phyloP scores from a whole-genome alignment of 2,329 filamentous ascomycete genomes.

The Trichoderma simmonsii region DNA sequence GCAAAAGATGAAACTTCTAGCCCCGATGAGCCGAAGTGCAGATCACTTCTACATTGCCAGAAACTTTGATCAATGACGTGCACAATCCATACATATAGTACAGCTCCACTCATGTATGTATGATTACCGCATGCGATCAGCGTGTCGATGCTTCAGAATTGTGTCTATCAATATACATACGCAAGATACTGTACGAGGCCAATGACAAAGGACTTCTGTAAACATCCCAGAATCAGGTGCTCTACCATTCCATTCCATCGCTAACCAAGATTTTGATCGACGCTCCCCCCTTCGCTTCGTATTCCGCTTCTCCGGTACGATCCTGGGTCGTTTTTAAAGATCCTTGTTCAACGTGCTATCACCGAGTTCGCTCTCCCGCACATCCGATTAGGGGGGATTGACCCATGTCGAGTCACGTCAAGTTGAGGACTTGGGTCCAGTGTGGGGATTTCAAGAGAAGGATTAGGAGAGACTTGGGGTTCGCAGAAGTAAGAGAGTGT shows the following conservation, averaged over 20 bases:
- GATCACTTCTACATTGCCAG: not conserved
- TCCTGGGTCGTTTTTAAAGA: not conserved
- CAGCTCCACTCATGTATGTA: not conserved
- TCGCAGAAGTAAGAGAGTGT: not conserved
- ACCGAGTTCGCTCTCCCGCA: not conserved
- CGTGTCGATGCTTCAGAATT: not conserved
- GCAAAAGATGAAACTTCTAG: not conserved
- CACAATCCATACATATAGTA: not conserved
- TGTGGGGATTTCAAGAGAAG: not conserved
- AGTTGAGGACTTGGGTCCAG: not conserved
- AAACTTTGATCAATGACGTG: not conserved
- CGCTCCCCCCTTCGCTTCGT: not conserved
- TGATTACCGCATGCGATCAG: not conserved
- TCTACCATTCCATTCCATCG: not conserved
- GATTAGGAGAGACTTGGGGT: not conserved
- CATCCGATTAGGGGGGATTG: not conserved
- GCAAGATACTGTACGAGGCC: not conserved
- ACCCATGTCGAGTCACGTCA: not conserved
- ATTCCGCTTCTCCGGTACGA: not conserved
- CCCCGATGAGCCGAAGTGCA: not conserved
- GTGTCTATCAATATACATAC: not conserved
- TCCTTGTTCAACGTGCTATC: not conserved
- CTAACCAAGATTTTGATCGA: constrained; percentile 11
- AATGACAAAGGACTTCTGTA: not conserved
- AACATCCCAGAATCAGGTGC: not conserved